Percentiles rank a stretch among this genome's conserved stretches.
These are phyloP conservation scores for Mortierella sp. DNA, from an alignment of 371 early-diverging fungal species.

Conservation along the genomic window DNA sequence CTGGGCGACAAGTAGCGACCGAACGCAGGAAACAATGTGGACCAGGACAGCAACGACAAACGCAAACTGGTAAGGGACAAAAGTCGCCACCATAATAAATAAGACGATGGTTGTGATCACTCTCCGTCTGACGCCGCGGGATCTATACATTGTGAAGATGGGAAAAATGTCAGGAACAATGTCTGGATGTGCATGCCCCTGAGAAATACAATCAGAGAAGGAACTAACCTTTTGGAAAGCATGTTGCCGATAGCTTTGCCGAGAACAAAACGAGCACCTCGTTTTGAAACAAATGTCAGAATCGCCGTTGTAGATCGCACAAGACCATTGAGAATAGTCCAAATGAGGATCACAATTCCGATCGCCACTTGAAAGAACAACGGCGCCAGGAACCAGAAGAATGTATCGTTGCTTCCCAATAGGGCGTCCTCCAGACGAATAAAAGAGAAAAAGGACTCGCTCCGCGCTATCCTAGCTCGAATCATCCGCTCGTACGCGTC, in stretches of 20 bases:
- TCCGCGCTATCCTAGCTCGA: slow-evolving; percentile 33
- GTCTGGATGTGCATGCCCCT: slow-evolving; percentile 4
- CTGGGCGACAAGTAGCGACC: slow-evolving; percentile 64
- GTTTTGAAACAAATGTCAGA: slow-evolving; percentile 37
- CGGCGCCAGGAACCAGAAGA: slow-evolving; percentile 76
- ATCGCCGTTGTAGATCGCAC: slow-evolving; percentile 35
- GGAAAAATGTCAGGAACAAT: not conserved
- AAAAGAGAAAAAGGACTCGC: slow-evolving; percentile 29
- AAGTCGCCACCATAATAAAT: slow-evolving; percentile 78
- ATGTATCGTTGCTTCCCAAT: slow-evolving; percentile 69
- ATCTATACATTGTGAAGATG: slow-evolving; percentile 21
- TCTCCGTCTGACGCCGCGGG: slow-evolving; percentile 64
- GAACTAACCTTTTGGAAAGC: slow-evolving; percentile 52
- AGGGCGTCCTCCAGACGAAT: slow-evolving; percentile 62
- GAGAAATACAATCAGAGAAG: not conserved
- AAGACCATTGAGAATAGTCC: slow-evolving; percentile 59
- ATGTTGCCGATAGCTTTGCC: slow-evolving; percentile 42
- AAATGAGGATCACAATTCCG: slow-evolving; percentile 67
- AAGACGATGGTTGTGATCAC: slow-evolving; percentile 68
- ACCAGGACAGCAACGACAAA: slow-evolving; percentile 83
- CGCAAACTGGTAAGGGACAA: slow-evolving; percentile 88
- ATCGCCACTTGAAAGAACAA: slow-evolving; percentile 65
- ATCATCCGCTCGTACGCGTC: slow-evolving; percentile 53
- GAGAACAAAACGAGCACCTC: slow-evolving; percentile 36
- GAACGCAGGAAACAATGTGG: slow-evolving; percentile 75